Conservation (phyloP, 805 yeast species). For the Spathaspora passalidarum region DNA sequence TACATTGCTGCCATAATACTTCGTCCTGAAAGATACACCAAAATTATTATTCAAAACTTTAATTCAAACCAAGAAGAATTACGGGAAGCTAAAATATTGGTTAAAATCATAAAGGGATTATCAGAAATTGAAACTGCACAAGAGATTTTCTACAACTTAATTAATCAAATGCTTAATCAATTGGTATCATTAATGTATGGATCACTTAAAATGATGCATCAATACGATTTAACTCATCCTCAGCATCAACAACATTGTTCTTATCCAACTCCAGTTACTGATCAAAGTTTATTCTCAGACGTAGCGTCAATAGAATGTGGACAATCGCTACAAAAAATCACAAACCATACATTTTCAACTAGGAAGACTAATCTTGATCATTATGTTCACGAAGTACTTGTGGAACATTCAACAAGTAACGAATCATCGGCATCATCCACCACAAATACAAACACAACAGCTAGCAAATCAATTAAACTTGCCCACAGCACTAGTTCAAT, state of each 20-base stretch:
- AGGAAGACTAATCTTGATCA: slow-evolving; percentile 17
- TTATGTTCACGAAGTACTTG: slow-evolving; percentile 11
- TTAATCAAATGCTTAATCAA: slow-evolving; percentile 20
- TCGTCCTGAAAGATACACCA: slow-evolving; percentile 29
- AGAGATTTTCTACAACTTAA: slow-evolving; percentile 19
- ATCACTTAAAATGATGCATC: slow-evolving; percentile 21
- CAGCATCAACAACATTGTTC: not conserved
- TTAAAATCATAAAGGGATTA: slow-evolving; percentile 30
- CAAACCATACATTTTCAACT: slow-evolving; percentile 2
- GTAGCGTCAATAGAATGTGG: slow-evolving; percentile 2
- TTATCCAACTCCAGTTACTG: slow-evolving; percentile 4
- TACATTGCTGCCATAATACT: slow-evolving; percentile 35
- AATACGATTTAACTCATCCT: slow-evolving; percentile 13
- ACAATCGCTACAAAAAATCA: not conserved
- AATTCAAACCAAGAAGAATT: slow-evolving; percentile 20
- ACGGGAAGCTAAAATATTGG: slow-evolving; percentile 21
- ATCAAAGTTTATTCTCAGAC: slow-evolving; percentile 14
- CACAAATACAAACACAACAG: not conserved
- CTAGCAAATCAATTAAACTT: not conserved
- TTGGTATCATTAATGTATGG: slow-evolving; percentile 26
- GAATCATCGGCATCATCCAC: not conserved
- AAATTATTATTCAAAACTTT: slow-evolving; percentile 20
- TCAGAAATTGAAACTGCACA: slow-evolving; percentile 22
- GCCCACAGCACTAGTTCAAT: slow-evolving; percentile 2
- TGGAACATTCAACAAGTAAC: not conserved